These are phyloP conservation scores for Ambrosia trifida DNA, from an alignment of 129 eudicot species.

Conservation along the genomic window DNA sequence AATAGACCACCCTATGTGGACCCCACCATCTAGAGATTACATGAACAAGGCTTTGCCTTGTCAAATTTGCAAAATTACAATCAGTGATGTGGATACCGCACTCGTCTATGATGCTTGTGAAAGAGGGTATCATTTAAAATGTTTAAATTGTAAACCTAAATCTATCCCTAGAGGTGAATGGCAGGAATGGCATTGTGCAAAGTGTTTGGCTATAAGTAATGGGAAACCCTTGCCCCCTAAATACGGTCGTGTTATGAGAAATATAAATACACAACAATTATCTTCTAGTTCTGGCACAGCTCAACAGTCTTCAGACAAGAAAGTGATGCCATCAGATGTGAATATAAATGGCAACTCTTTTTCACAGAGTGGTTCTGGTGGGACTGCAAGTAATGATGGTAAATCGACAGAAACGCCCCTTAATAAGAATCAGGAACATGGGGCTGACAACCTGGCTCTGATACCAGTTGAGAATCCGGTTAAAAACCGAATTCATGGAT, in stretches of 20 bases:
- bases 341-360: constrained; percentile 47
- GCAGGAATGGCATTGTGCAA: constrained; percentile 98
- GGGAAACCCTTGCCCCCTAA: constrained; percentile 96
- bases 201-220: constrained; percentile 69
- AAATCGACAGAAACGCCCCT: constrained; percentile 33
- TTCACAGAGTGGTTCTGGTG: constrained; percentile 34
- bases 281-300: constrained; percentile 49
- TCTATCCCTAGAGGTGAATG: constrained; percentile 79
- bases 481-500: too few relatives aligned
- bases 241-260: constrained; percentile 95
- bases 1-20: constrained; percentile 66
- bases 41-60: constrained; percentile 83
- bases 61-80: constrained; percentile 61
- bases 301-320: constrained; percentile 52
- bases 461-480: too few relatives aligned
- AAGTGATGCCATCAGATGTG: constrained; percentile 38
- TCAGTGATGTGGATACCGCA: constrained; percentile 66
- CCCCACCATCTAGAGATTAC: constrained; percentile 90
- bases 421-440: constrained; percentile 27
- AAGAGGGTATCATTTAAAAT: constrained; percentile 81
- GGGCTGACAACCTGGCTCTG: constrained; percentile 25
- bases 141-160: constrained; percentile 66
- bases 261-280: constrained; percentile 45
- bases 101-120: constrained; percentile 97
- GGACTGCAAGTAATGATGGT: constrained; percentile 17